Percentiles rank a stretch among this genome's conserved stretches.
Evolutionary conservation across 352 stramenopile genomes (phyloP).

Genomic region (Pythium volutum): DNA sequence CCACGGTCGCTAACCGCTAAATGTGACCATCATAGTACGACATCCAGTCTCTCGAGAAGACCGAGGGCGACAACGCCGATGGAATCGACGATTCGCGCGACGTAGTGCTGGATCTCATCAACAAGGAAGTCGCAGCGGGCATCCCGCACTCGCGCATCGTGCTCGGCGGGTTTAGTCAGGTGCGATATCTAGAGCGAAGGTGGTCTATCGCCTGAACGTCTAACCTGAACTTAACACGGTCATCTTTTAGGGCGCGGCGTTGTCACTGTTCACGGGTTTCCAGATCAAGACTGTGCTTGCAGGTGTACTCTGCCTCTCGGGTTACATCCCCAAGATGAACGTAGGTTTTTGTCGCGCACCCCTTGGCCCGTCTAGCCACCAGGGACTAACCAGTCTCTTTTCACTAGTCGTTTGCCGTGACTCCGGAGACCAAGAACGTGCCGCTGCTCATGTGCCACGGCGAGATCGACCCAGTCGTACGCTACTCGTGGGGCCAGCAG

Average conservation of each 20-base stretch:
- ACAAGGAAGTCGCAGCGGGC: conserved; percentile 61
- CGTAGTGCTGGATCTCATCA: conserved; percentile 74
- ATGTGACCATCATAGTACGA: conserved; percentile 73
- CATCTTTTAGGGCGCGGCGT: conserved; percentile 68
- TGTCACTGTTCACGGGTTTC: conserved; percentile 86
- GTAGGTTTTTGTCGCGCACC: not conserved
- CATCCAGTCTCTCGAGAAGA: conserved; percentile 88
- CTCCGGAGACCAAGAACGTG: conserved; percentile 49
- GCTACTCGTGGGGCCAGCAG: conserved; percentile 54
- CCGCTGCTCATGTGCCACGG: conserved; percentile 81
- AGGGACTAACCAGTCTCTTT: not conserved
- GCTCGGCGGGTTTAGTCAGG: conserved; percentile 94
- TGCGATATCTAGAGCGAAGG: not conserved
- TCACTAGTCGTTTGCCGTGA: conserved; percentile 44
- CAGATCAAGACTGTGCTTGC: conserved; percentile 59
- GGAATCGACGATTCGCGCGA: conserved; percentile 86
- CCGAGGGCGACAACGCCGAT: conserved; percentile 81
- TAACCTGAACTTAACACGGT: conserved; percentile 1
- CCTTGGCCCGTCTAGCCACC: conserved; percentile 8
- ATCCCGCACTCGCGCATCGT: conserved; percentile 91
- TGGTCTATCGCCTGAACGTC: not conserved
- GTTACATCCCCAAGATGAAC: conserved; percentile 59
- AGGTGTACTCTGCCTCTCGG: conserved; percentile 67
- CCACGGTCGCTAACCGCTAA: not conserved
- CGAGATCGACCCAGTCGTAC: conserved; percentile 59